Conservation (phyloP, 345 rosid species). For the Aethionema arabicum region DNA sequence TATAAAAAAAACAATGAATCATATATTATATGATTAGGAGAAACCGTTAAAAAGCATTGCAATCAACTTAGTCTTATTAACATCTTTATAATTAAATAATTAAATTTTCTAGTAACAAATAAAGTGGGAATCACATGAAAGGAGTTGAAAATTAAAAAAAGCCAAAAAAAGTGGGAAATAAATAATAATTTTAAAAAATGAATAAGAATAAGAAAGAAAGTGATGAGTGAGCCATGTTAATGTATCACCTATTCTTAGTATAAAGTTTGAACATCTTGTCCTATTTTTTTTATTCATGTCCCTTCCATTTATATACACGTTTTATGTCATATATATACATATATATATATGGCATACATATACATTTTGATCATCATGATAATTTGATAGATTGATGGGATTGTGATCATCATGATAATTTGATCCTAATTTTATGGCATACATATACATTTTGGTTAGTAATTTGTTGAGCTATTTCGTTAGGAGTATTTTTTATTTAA, state of each 20-base stretch:
- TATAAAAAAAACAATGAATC: background rate
- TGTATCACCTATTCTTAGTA: conserved; percentile 45
- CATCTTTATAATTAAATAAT: conserved; percentile 15
- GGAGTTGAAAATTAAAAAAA: conserved; percentile 7
- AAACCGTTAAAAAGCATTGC: conserved; percentile 18
- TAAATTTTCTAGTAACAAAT: conserved; percentile 4
- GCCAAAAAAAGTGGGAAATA: conserved; percentile 23
- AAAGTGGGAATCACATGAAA: conserved; percentile 32
- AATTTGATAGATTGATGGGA: too few relatives aligned
- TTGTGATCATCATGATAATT: too few relatives aligned
- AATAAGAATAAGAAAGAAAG: conserved; percentile 12
- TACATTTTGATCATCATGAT: conserved; percentile 26
- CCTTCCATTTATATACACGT: conserved; percentile 33
- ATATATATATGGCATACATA: conserved; percentile 19
- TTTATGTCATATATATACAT: conserved; percentile 6
- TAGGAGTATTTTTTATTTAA: too few relatives aligned
- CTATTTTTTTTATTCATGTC: conserved; percentile 33
- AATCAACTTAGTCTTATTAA: conserved; percentile 10
- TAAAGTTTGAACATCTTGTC: conserved; percentile 41
- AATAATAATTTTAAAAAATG: conserved; percentile 3
- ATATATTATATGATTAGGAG: conserved; percentile 19
- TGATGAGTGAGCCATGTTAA: conserved; percentile 52
- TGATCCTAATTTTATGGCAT: too few relatives aligned
- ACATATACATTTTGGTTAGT: too few relatives aligned
- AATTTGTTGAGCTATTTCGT: too few relatives aligned